Base-by-base conservation (phyloP, 352 stramenopile species). In the Plasmopara viticola region DNA sequence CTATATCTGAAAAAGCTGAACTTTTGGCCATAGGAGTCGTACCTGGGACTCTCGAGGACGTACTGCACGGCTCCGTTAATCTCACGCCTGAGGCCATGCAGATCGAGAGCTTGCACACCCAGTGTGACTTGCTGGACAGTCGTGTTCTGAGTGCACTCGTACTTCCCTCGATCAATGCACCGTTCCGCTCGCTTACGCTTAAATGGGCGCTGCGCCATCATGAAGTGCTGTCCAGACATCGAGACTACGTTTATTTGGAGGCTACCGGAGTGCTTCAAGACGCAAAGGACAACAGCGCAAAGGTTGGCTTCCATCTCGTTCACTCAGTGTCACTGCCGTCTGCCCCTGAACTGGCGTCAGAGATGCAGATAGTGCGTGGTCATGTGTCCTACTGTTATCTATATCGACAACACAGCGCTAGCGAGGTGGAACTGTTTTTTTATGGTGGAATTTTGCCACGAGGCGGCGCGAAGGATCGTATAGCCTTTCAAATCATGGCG, bases 231-330 rank as follows among this genome's bases (percentile, higher is more conserved):
- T 70, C 66, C 25, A 72, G 78, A 50, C 77, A 82, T 44, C 58
- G 78, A 51, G 78, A 88, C 55, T 73, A 86, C 51, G 68, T 88
- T 30, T 88, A 79, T 47, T 51, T 88, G 37, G 78, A 88, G 56
- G 50, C 72, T 49, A 81, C 73, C n/a, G 78, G 78, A 29, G 67
- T 64, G 28, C 66, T 78, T n/a, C 67, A 59, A 8, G 51, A 78
- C 28, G 44, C 64, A 10, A 48, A 68, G 31, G 53, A 61, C 49
- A 74, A 50, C n/a, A 70, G 70, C 35, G 70, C 78, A 25, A 35
- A 48, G 29, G 61, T 88, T 0, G 78, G 74, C 8, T 88, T 75
- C 51, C 64, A 81, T 40, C 53, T 88, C 30, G 71, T 77, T 29
- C 74, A 88, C 60, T 86, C 74, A 12, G 66, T 87, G 31, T 56